These are phyloP conservation scores for Sanghuangporus weigelae DNA, from an alignment of 1,284 basidiomycete species.

Conservation along the genomic window DNA sequence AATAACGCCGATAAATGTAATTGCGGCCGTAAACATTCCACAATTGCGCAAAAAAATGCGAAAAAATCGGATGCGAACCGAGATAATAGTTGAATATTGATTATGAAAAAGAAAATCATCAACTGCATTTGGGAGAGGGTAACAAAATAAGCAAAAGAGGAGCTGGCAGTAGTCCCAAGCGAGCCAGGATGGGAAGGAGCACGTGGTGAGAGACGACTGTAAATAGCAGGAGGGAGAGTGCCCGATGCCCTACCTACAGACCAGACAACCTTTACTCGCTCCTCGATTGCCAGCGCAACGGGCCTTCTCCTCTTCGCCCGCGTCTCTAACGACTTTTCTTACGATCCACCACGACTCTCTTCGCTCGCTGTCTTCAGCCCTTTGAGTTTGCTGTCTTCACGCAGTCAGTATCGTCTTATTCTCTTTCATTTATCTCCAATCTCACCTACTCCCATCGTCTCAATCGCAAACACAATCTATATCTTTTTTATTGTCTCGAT, in stretches of 20 bases:
- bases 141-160: neutral
- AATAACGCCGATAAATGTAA: neutral
- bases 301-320: neutral
- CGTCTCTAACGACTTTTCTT: slow-evolving; percentile 16
- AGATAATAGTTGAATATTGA: neutral
- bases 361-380: slow-evolving; percentile 8
- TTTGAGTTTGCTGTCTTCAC: slow-evolving; percentile 2
- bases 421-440: slow-evolving; percentile 1
- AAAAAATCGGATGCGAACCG: neutral
- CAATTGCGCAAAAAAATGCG: neutral
- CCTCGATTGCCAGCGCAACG: slow-evolving; percentile 16
- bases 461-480: slow-evolving; percentile 5
- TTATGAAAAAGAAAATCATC: neutral
- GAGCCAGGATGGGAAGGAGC: slow-evolving; percentile 9
- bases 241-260: neutral
- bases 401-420: slow-evolving; percentile 1
- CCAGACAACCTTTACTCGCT: neutral
- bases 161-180: slow-evolving; percentile 2
- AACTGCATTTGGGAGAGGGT: neutral
- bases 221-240: neutral
- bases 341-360: slow-evolving; percentile 11
- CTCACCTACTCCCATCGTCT: neutral
- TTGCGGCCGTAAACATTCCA: neutral
- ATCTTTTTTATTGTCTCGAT: neutral
- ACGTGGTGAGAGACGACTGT: neutral